These are phyloP conservation scores for Combretum micranthum DNA, from an alignment of 345 rosid genomes.

Conservation along the genomic window DNA sequence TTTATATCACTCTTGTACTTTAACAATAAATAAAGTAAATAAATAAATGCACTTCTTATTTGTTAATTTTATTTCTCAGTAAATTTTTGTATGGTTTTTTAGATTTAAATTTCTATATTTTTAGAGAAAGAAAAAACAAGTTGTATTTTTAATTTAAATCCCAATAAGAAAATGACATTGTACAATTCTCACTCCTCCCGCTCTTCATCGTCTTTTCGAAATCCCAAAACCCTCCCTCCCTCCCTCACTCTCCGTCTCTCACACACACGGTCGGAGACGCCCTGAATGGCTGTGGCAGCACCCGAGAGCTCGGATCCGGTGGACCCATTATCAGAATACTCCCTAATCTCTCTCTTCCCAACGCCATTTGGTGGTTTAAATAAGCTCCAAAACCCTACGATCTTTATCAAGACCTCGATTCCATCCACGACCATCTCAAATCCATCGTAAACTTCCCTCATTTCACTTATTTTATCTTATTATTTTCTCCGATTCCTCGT, in stretches of 20 bases:
- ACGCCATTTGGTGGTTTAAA: slow-evolving; percentile 44
- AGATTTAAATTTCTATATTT: no score
- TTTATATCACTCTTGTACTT: no score
- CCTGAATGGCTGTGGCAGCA: slow-evolving; percentile 5
- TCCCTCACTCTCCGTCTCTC: neutral
- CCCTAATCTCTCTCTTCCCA: slow-evolving; percentile 57
- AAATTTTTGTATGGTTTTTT: no score
- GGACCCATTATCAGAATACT: slow-evolving; percentile 49
- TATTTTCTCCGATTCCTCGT: neutral
- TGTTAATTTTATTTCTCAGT: no score
- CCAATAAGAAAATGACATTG: no score
- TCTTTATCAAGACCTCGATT: slow-evolving; percentile 31
- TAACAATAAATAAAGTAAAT: no score
- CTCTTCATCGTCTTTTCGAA: slow-evolving; percentile 20
- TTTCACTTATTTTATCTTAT: no score
- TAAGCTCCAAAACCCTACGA: slow-evolving; percentile 20
- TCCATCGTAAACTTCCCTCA: slow-evolving; percentile 35
- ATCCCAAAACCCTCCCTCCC: neutral
- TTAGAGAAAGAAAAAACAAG: no score
- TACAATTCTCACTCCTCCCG: slow-evolving; percentile 9
- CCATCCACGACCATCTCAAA: slow-evolving; percentile 45
- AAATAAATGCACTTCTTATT: no score
- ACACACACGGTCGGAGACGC: neutral
- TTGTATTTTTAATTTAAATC: no score
- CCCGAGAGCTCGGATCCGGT: slow-evolving; percentile 8